Base-by-base conservation (phyloP, 2,329 filamentous ascomycete species). In the Trematosphaeria pertusa region DNA sequence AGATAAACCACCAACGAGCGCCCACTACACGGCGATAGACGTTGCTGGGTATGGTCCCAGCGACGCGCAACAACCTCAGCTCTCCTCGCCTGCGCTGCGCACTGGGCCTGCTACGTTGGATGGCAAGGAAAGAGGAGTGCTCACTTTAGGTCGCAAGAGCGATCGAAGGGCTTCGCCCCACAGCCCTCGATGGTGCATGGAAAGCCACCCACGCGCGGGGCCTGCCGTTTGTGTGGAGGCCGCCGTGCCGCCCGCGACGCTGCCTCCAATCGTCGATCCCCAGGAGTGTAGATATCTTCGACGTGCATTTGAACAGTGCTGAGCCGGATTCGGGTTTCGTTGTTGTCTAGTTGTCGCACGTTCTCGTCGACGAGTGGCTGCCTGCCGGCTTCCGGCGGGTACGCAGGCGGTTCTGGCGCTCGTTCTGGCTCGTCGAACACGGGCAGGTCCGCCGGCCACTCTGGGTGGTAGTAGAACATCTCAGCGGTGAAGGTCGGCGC, bases 141-240 rank as follows among this genome's bases (percentile, higher is more conserved):
- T 65, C 60, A 72, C 69, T 65, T 69, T 8, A 69, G 47, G 35
- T 72, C 68, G 37, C 68, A 71, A 12, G 58, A 50, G 43, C 67
- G 67, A 50, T 70, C 48, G 35, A 65, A 72, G 6, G 46, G 33
- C 37, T 57, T 65, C 30, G n/a, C n/a, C n/a, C 36, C 50, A 39
- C 69, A 72, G 15, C 50, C 54, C 0, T 50, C 38, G 9, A 46
- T 30, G 1, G 33, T 15, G 54, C 68, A 72, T 24, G 45, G 45
- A 17, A 59, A 72, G 10, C 65, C 67, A 33, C 55, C 49, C 30
- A 48, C 48, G 14, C 61, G 53, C 35, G 62, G 60, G 43, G 61
- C 42, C 20, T 67, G 64, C 22, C 68, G 56, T 43, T 50, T 58
- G 20, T 54, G 50, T 14, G 54, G 37, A 37, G 44, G 35, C 17